These are phyloP conservation scores for Leccinum fallax DNA, from an alignment of 1,284 basidiomycete genomes.

Conservation along the genomic window DNA sequence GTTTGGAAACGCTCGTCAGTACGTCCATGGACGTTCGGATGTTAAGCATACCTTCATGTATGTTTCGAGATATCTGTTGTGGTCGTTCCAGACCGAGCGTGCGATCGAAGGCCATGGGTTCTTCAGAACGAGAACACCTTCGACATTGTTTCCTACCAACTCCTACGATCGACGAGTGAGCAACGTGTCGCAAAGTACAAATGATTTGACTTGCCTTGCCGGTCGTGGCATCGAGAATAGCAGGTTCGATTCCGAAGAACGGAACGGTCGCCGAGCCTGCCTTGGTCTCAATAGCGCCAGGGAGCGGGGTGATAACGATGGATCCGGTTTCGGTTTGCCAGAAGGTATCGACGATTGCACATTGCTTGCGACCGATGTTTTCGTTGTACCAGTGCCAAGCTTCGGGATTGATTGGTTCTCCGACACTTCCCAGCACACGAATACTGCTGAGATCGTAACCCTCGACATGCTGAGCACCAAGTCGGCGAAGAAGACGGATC, in stretches of 20 bases:
- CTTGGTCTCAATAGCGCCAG: constrained; percentile 94
- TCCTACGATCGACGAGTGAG: constrained; percentile 43
- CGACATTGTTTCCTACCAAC: constrained; percentile 81
- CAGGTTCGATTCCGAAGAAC: constrained; percentile 95
- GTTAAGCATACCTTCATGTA: constrained; percentile 73
- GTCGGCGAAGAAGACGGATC: constrained; percentile 88
- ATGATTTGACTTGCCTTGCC: constrained; percentile 49
- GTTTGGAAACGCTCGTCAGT: constrained; percentile 6
- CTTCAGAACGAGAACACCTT: constrained; percentile 89
- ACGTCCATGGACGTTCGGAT: neutral
- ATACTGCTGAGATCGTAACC: constrained; percentile 83
- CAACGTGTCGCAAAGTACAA: neutral
- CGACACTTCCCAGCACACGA: constrained; percentile 90
- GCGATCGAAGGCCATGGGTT: constrained; percentile 96
- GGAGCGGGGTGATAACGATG: constrained; percentile 94
- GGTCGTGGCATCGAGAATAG: constrained; percentile 82
- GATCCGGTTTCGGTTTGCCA: constrained; percentile 99
- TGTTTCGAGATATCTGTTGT: constrained; percentile 89
- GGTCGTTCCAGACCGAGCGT: constrained; percentile 92
- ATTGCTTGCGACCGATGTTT: constrained; percentile 86
- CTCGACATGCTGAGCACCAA: constrained; percentile 88
- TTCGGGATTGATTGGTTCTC: constrained; percentile 99
- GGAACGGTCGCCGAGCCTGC: constrained; percentile 96
- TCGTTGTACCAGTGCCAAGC: constrained; percentile 99
- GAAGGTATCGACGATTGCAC: constrained; percentile 95